Base-by-base conservation (phyloP, 2,329 filamentous ascomycete species). In the Triangularia verruculosa region DNA sequence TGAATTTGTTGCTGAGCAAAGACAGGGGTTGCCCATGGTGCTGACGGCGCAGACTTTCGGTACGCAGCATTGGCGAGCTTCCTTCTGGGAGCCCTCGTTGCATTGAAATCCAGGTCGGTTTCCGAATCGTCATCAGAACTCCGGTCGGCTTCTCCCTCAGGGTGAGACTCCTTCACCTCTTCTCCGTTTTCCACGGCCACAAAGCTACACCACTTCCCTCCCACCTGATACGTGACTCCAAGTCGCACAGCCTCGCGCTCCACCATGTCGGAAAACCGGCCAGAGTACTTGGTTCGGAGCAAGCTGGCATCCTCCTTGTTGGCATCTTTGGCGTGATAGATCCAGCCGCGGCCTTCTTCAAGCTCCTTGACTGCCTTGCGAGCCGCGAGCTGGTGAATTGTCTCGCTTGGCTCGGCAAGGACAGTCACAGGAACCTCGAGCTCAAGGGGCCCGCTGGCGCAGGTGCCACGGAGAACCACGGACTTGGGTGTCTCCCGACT, bases 131-230 rank as follows among this genome's bases (percentile, higher is more conserved):
- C n/a, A n/a, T n/a, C n/a, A n/a, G n/a, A 32, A 32, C 7, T 4
- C 34, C 15, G 34, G 39, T 47, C n/a, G 17, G 39, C 39, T 8
- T 17, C 5, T 1, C n/a, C 3, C 4, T 47, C 39, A 11, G 3
- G 39, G 12, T 39, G n/a, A 8, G 17, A 47, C 39, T 20, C n/a
- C n/a, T 47, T 47, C n/a, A 20, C 39, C n/a, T 47, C n/a, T 2
- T 47, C n/a, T 6, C 78, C 74, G 8, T 79, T 76, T 65, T 88
- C 80, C 1, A 90, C 79, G 1, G 90, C 90, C 2, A 92, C 85
- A 66, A 92, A 93, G 0, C 88, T 90, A 70, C 86, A 90, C 83
- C 86, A 90, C 71, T 88, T 89, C 1, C 88, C 85, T 2, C 82
- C 84, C 8, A 92, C 83, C 69, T 91, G 88, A 70, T 86, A 91